Conservation (phyloP, 768 basidiomycete genomes). For the Boletus reticuloceps region DNA sequence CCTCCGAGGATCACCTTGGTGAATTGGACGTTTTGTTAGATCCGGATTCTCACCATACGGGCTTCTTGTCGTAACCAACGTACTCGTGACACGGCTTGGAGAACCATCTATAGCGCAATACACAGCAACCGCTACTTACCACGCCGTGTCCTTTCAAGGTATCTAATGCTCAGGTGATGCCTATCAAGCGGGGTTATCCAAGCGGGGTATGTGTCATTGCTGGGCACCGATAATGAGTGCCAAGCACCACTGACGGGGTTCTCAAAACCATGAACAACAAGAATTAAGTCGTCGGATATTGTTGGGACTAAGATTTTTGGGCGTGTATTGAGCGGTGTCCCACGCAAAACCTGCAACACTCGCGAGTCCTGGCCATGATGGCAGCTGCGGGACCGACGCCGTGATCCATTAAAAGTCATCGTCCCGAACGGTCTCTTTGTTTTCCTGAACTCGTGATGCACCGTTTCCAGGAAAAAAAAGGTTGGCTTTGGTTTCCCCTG, state of each 20-base stretch:
- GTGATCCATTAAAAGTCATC: background rate
- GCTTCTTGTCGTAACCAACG: slow-evolving; percentile 9
- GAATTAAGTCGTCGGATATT: background rate
- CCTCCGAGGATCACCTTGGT: slow-evolving; percentile 35
- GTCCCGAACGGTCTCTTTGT: background rate
- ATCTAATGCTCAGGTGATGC: background rate
- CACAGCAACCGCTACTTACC: background rate
- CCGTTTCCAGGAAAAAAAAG: background rate
- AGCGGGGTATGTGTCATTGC: background rate
- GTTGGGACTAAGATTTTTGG: background rate
- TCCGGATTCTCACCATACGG: background rate
- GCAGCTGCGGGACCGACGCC: slow-evolving; percentile 1
- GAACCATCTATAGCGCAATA: slow-evolving; percentile 7
- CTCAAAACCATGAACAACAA: background rate
- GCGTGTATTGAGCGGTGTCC: slow-evolving; percentile 8
- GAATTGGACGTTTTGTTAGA: slow-evolving; percentile 5
- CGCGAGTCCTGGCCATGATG: no score
- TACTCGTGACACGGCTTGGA: slow-evolving; percentile 4
- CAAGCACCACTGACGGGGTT: slow-evolving; percentile 1
- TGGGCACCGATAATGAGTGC: slow-evolving; percentile 1
- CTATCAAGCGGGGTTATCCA: background rate
- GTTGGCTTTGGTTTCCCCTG: background rate
- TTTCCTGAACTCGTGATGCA: background rate
- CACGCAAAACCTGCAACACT: background rate
- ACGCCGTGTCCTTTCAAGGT: background rate